Base-by-base conservation (phyloP, 306 rosid genomes). In the Pyrus bretschneideri region DNA sequence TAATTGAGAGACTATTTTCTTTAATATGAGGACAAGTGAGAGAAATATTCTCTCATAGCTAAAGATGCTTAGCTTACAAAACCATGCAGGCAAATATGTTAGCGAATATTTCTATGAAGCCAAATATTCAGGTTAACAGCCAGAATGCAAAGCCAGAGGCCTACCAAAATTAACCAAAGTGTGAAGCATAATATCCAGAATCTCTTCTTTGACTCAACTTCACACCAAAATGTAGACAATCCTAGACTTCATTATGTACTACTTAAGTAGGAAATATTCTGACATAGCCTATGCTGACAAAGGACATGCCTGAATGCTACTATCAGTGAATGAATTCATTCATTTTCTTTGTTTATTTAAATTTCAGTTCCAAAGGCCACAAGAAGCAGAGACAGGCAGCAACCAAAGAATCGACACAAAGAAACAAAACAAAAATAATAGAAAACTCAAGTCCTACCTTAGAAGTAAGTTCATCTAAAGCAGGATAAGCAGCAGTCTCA, bases 401-500 rank as follows among this genome's bases (percentile, higher is more conserved):
- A 72, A 31, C 76, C 46, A 5, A 4, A 45, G 2, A 71, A 58
- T 21, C 14, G 22, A 45, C 21, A 72, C 38, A 18, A 59, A 69
- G 69, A 73, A 60, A 79, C 25, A 38, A 19, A 46, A 49, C 21
- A 30, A n/a, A 45, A 66, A 80, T 49, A 68, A 66, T 69, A 65
- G 69, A 72, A 75, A 74, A 75, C 62, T 19, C 74, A 77, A 74
- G 66, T 42, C 31, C 42, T 75, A 90, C 98, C 97, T 89, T 94
- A 65, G 95, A 88, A 27, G 97, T 94, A 78, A 94, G 98, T 78
- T 92, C 96, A 81, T 94, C 96, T 67, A 94, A 78, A 77, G 98
- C 98, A 71, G 96, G 98, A 88, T 94, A 94, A 76, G 98, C 97
- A 65, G 89, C 90, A 80, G 91, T 88, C 92, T 94, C 97, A 82